Conservation (phyloP, 225 moss, liverwort and hornwort species). For the Straminergon stramineum region DNA sequence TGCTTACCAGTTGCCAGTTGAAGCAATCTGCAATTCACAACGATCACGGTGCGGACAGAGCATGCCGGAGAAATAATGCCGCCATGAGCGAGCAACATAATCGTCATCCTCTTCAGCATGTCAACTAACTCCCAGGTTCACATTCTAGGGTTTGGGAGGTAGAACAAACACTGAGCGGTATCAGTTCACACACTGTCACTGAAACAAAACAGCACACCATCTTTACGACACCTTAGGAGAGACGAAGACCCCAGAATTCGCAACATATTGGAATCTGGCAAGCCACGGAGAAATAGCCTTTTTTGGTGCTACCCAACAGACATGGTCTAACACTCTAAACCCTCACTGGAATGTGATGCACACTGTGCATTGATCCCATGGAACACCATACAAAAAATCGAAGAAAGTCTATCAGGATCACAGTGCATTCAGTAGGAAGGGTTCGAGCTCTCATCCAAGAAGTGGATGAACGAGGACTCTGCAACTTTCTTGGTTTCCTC, state of each 20-base stretch:
- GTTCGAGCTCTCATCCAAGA: not conserved
- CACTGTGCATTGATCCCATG: not conserved
- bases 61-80: not conserved
- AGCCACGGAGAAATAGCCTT: not conserved
- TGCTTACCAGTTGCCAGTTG: not conserved
- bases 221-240: not conserved
- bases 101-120: conserved; percentile 39
- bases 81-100: conserved; percentile 7
- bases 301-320: not conserved
- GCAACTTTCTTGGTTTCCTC: not conserved
- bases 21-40: not conserved
- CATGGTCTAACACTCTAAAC: not conserved
- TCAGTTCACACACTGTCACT: not conserved
- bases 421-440: not conserved
- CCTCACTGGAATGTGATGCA: not conserved
- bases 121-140: not conserved
- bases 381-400: not conserved
- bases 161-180: not conserved
- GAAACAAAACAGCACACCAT: not conserved
- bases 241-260: not conserved
- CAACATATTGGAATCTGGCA: not conserved
- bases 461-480: conserved; percentile 8
- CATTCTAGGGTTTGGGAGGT: not conserved
- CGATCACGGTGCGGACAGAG: not conserved
- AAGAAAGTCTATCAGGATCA: no score